Conservation (phyloP, 257 asterid genomes). For the Solanum peruvianum region DNA sequence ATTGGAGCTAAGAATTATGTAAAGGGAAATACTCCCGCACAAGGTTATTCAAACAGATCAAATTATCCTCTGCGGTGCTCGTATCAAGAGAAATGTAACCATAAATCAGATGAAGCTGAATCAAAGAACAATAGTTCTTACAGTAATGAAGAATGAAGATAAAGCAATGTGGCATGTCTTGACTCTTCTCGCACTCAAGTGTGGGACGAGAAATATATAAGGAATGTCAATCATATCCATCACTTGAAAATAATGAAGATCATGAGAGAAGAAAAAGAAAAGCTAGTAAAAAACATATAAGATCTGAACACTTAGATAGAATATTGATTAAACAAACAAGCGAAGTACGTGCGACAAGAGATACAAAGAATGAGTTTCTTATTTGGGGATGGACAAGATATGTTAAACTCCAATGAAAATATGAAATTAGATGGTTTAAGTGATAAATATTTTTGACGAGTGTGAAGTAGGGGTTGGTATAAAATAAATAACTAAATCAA, state of each 20-base stretch:
- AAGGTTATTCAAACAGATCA: not conserved
- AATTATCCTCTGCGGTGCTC: not conserved
- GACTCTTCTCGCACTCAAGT: not conserved
- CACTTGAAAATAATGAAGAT: conserved; percentile 59
- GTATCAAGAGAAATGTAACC: conserved; percentile 32
- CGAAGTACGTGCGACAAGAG: not conserved
- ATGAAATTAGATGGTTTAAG: not conserved
- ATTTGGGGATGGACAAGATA: not conserved
- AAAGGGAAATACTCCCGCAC: not conserved
- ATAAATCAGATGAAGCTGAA: conserved; percentile 11
- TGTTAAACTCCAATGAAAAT: not conserved
- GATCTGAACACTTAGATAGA: conserved; percentile 25
- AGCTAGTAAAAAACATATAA: conserved; percentile 24
- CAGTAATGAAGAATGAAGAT: not conserved
- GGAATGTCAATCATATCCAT: conserved; percentile 46
- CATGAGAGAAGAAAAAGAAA: conserved; percentile 24
- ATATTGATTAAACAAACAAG: conserved; percentile 23
- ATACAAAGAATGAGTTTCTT: not conserved
- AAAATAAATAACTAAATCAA: not conserved
- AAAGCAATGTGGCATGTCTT: not conserved
- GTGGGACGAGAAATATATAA: not conserved
- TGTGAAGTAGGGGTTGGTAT: not conserved
- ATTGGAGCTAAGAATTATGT: not conserved
- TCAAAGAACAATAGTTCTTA: not conserved
- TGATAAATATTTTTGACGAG: not conserved